Percentiles rank a stretch among this genome's conserved stretches.
Conservation (phyloP, 140 eudicot species). For the Bidens hawaiensis region DNA sequence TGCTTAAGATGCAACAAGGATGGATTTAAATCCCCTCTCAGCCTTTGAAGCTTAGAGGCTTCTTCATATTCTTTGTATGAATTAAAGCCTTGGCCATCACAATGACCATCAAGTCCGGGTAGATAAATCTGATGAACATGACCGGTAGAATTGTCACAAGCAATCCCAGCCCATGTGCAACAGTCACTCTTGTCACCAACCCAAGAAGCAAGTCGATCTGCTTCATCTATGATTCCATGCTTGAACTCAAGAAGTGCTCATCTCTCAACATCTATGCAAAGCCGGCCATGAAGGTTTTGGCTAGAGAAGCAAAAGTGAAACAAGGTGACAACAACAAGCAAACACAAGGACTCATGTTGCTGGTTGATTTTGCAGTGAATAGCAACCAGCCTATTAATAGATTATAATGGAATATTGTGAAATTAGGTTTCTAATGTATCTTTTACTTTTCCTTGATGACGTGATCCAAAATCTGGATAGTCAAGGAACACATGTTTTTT, state of each 20-base stretch:
- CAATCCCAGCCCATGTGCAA: slow-evolving; percentile 34
- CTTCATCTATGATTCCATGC: slow-evolving; percentile 22
- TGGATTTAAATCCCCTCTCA: slow-evolving; percentile 16
- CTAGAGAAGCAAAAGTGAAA: slow-evolving; percentile 13
- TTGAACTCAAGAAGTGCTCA: slow-evolving; percentile 31
- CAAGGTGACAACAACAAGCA: slow-evolving; percentile 14
- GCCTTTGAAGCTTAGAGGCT: slow-evolving; percentile 7
- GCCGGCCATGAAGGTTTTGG: neutral
- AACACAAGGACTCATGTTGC: neutral
- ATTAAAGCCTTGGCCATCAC: neutral
- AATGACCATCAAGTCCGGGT: neutral
- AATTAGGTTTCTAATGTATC: neutral
- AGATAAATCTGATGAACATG: slow-evolving; percentile 36
- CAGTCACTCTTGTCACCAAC: slow-evolving; percentile 19
- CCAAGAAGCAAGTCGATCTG: slow-evolving; percentile 32
- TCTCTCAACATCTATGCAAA: slow-evolving; percentile 31
- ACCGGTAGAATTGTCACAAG: slow-evolving; percentile 32
- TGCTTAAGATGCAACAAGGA: slow-evolving; percentile 26
- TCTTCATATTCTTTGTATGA: neutral
- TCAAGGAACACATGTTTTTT: neutral
- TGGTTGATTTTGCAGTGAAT: neutral
- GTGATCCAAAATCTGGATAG: neutral
- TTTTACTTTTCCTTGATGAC: neutral
- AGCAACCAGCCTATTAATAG: neutral
- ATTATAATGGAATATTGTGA: neutral